A percentile compares a stretch with the other conserved stretches of the same genome.
Conservation (phyloP, 208 protist species). For the Trypanosoma melophagium region DNA sequence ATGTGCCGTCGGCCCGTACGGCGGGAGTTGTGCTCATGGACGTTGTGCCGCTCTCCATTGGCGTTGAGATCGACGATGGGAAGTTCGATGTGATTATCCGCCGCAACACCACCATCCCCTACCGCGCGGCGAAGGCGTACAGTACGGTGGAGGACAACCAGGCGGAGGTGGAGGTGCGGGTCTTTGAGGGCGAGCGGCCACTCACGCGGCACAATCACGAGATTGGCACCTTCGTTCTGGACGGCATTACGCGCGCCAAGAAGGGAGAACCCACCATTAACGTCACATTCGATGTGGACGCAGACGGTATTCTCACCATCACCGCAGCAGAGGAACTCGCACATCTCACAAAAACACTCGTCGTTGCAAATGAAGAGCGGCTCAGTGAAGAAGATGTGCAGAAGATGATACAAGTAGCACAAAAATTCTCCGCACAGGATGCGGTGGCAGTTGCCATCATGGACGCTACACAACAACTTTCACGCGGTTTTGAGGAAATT, state of each 20-base stretch:
- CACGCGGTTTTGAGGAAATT: conserved; percentile 38
- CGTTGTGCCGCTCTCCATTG: conserved; percentile 95
- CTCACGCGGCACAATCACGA: conserved; percentile 98
- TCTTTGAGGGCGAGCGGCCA: conserved; percentile 99
- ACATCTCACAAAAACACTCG: conserved; percentile 89
- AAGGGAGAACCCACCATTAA: conserved; percentile 98
- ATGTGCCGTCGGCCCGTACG: conserved; percentile 52
- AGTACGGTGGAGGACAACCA: conserved; percentile 98
- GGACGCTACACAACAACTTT: conserved; percentile 31
- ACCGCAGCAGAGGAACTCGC: conserved; percentile 95
- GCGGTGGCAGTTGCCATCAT: conserved; percentile 30
- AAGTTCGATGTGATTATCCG: conserved; percentile 91
- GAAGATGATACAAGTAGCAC: conserved; percentile 56
- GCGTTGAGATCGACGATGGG: conserved; percentile 95
- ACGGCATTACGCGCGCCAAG: conserved; percentile 95
- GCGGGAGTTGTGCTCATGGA: conserved; percentile 96
- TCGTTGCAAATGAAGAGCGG: conserved; percentile 86
- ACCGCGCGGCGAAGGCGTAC: conserved; percentile 93
- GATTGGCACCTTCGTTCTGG: conserved; percentile 92
- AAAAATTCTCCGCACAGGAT: conserved; percentile 48
- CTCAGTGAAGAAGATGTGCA: conserved; percentile 65
- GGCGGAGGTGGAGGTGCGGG: conserved; percentile 97
- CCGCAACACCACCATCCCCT: conserved; percentile 90
- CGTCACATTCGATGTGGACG: conserved; percentile 97
- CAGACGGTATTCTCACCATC: conserved; percentile 97